A percentile compares a stretch with the other conserved stretches of the same genome.
These are phyloP conservation scores for Camillea tinctor DNA, from an alignment of 2,329 filamentous ascomycete species.

Conservation along the genomic window DNA sequence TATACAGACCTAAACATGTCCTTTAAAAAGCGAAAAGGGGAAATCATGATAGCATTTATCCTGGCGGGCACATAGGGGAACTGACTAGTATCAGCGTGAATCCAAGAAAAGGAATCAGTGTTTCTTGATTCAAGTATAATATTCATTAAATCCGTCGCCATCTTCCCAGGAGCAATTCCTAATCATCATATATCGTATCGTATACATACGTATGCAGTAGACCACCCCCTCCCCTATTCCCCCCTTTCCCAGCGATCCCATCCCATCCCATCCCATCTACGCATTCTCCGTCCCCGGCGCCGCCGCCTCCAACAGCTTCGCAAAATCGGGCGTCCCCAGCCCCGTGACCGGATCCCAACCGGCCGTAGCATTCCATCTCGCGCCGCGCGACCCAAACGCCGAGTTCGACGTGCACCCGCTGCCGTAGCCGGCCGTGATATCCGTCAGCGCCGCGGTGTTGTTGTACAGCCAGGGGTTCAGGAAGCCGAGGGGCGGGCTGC, in stretches of 20 bases:
- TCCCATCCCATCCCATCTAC: slow-evolving; percentile 7
- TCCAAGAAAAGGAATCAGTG: too few relatives aligned
- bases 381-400: slow-evolving; percentile 24
- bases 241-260: neutral
- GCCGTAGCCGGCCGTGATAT: slow-evolving; percentile 30
- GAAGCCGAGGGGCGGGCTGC: slow-evolving; percentile 33
- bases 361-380: slow-evolving; percentile 30
- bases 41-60: too few relatives aligned
- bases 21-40: too few relatives aligned
- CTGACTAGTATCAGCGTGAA: too few relatives aligned
- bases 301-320: slow-evolving; percentile 25
- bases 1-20: too few relatives aligned
- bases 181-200: too few relatives aligned
- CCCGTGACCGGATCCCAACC: slow-evolving; percentile 36
- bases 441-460: slow-evolving; percentile 30
- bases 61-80: too few relatives aligned
- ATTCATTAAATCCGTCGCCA: too few relatives aligned
- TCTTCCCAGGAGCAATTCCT: too few relatives aligned
- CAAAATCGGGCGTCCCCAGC: slow-evolving; percentile 31
- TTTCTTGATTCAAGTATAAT: too few relatives aligned
- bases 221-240: neutral
- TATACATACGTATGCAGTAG: too few relatives aligned
- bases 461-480: slow-evolving; percentile 34
- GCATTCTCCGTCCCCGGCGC: slow-evolving; percentile 28
- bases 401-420: slow-evolving; percentile 28